Base-by-base conservation (phyloP, 139 green algal species). In the Coccomyxa sp. region DNA sequence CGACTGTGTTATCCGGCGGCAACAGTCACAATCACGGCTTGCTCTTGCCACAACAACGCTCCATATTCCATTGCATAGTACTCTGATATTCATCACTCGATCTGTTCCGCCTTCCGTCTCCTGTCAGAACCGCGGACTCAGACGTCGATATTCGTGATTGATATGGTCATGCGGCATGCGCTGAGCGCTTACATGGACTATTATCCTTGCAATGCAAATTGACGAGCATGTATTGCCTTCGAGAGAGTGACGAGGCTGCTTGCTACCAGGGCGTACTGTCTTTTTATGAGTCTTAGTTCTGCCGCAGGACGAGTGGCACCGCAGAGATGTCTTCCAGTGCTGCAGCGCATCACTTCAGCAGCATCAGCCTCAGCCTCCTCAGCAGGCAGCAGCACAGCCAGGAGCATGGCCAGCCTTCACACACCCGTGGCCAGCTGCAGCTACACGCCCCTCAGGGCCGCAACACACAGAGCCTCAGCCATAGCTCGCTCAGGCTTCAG, bases 291-390 rank as follows among this genome's bases (percentile, higher is more conserved):
- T 18, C 2, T 58, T 64, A 31, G 18, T 64, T 64, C 7, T 16
- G 12, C 24, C 35, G 64, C 64, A 71, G 64, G 64, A 14, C 64
- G 64, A 34, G 2, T 71, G 2, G 64, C 64, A 36, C 64, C n/a
- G 24, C 64, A 71, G 64, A 71, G 64, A 71, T 71, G 7, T 71
- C 64, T 71, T 38, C 64, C 64, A 18, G 64, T 71, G 10, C 29
- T 71, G 5, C 64, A 38, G n/a, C 64, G n/a, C 35, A 10, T 64
- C 50, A 64, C 50, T 64, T 18, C 50, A 64, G 50, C 50, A 64
- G 50, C 50, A 22, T 64, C 50, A 31, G 22, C 50, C 22, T 22
- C 22, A 64, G 50, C 50, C 3, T 22, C 27, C 2, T 22, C 50
- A 31, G 50, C 50, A 22, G 50, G 18, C 50, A 64, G 50, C 50